Conservation (phyloP, 129 eudicot genomes). For the Chrysanthemum makinoi region DNA sequence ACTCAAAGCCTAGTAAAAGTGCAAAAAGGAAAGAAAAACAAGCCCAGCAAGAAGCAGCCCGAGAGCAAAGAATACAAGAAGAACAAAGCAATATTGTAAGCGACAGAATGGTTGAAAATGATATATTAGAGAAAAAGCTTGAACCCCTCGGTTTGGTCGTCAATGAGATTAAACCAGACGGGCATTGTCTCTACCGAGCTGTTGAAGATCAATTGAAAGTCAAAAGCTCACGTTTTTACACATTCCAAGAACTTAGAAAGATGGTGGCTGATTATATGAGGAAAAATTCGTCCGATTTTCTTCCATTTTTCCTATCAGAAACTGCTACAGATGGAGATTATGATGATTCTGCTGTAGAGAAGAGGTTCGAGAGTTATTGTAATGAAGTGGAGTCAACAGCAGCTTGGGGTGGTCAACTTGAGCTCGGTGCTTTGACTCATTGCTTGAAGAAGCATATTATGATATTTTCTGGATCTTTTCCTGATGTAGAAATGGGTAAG, state of each 20-base stretch:
- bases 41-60: slow-evolving; percentile 86
- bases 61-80: slow-evolving; percentile 90
- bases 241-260: slow-evolving; percentile 65
- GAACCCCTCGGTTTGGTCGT: slow-evolving; percentile 65
- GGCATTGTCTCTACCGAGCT: slow-evolving; percentile 91
- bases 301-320: slow-evolving; percentile 85
- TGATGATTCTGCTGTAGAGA: slow-evolving; percentile 43
- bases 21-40: slow-evolving; percentile 77
- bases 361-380: slow-evolving; percentile 82
- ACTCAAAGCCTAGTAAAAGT: slow-evolving; percentile 73
- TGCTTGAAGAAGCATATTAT: slow-evolving; percentile 79
- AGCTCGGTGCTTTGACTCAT: slow-evolving; percentile 61
- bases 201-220: slow-evolving; percentile 77
- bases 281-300: slow-evolving; percentile 56
- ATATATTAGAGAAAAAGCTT: slow-evolving; percentile 62
- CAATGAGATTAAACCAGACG: slow-evolving; percentile 85
- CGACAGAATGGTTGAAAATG: slow-evolving; percentile 62
- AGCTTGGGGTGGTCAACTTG: slow-evolving; percentile 98
- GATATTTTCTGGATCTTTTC: slow-evolving; percentile 90
- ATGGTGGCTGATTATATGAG: slow-evolving; percentile 94
- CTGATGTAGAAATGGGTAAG: slow-evolving; percentile 99
- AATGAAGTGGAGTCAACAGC: slow-evolving; percentile 87
- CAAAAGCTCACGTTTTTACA: slow-evolving; percentile 56
- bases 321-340: slow-evolving; percentile 49
- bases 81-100: slow-evolving; percentile 77